Conservation (phyloP, 306 rosid genomes). For the Rosa persica region DNA sequence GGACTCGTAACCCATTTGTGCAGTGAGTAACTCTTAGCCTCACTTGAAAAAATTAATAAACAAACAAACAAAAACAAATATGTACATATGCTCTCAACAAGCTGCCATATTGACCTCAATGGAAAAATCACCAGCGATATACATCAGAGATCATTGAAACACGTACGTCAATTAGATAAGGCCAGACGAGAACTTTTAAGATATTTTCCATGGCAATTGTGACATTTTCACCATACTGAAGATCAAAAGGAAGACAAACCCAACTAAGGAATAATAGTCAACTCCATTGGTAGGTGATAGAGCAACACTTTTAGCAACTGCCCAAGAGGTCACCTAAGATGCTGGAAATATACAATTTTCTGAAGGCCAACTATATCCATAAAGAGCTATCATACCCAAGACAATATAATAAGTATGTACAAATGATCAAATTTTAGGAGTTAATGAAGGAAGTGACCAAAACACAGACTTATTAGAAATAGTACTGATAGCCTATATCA, state of each 20-base stretch:
- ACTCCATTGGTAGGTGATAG: too few species aligned
- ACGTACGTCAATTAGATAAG: neutral
- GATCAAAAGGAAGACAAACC: too few species aligned
- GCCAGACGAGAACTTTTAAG: neutral
- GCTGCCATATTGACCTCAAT: neutral
- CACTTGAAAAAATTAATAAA: neutral
- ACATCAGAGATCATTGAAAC: neutral
- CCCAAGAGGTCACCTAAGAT: too few species aligned
- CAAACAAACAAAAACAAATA: neutral
- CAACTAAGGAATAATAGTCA: too few species aligned
- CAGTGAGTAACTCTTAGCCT: neutral
- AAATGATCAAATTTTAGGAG: neutral
- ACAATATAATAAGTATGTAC: neutral
- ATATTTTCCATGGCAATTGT: neutral
- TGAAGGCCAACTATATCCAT: too few species aligned
- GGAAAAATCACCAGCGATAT: neutral
- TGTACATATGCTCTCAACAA: neutral
- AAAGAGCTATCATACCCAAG: too few species aligned
- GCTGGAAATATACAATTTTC: too few species aligned
- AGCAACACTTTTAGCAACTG: too few species aligned
- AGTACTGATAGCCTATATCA: neutral
- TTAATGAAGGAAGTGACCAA: neutral
- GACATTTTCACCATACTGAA: neutral
- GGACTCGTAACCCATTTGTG: neutral
- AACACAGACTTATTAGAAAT: neutral